Conservation (phyloP, 345 rosid species). For the Isatis tinctoria region DNA sequence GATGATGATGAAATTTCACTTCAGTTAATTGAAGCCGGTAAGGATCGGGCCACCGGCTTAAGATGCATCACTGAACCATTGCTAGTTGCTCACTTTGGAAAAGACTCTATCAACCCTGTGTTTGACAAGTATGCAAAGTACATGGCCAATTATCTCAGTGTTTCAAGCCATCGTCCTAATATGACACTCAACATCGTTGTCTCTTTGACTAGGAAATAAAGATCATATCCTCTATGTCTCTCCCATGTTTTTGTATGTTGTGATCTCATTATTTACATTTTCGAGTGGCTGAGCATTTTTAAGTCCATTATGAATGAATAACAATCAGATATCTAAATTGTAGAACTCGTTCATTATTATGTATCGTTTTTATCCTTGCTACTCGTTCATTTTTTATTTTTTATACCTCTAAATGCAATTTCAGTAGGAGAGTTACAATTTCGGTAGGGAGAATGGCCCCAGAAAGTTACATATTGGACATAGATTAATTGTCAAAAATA, state of each 20-base stretch:
- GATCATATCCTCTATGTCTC: neutral
- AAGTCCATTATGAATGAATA: neutral
- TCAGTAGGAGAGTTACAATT: neutral
- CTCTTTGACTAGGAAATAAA: neutral
- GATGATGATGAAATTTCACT: neutral
- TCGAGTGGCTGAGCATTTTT: neutral
- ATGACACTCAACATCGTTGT: neutral
- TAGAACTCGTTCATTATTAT: neutral
- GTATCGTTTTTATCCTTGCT: neutral
- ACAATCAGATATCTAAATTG: neutral
- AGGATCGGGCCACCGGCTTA: constrained; percentile 32
- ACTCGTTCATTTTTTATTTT: neutral
- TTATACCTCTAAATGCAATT: neutral
- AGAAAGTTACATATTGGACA: neutral
- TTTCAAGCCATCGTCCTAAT: constrained; percentile 14
- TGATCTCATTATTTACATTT: neutral
- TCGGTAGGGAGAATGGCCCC: neutral
- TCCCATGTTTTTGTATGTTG: neutral
- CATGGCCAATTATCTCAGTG: neutral
- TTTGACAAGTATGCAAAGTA: constrained; percentile 35
- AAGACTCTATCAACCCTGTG: constrained; percentile 28
- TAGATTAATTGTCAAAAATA: neutral
- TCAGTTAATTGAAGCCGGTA: constrained; percentile 21
- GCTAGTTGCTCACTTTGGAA: constrained; percentile 47
- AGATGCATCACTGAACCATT: constrained; percentile 58